Evolutionary conservation across 2,329 filamentous ascomycete genomes (phyloP).

Genomic region (Ophiocordyceps camponoti-floridani): DNA sequence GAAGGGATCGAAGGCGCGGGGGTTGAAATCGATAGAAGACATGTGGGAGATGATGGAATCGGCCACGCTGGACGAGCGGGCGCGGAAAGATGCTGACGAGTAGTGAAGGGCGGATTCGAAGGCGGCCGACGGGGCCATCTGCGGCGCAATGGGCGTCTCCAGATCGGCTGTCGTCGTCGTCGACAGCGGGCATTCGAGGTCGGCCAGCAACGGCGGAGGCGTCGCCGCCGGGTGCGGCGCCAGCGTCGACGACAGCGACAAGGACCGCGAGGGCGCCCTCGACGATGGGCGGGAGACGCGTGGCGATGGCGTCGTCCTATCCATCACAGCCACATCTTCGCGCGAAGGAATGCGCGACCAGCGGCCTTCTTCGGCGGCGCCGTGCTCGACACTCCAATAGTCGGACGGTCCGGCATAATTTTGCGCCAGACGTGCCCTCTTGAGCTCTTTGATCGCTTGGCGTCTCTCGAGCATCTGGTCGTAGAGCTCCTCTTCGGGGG

Average conservation of each 20-base stretch:
- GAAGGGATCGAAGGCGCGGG: slow-evolving; percentile 43
- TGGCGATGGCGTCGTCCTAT: slow-evolving; percentile 15
- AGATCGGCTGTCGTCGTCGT: slow-evolving; percentile 19
- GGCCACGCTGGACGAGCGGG: slow-evolving; percentile 62
- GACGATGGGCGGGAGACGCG: slow-evolving; percentile 24
- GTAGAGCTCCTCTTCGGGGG: slow-evolving; percentile 42
- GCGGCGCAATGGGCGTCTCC: slow-evolving; percentile 31
- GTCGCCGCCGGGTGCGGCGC: slow-evolving; percentile 14
- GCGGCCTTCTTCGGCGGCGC: slow-evolving; percentile 35
- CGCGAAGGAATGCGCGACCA: slow-evolving; percentile 24
- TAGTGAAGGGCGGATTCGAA: slow-evolving; percentile 68
- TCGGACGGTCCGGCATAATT: slow-evolving; percentile 36
- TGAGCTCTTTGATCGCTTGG: slow-evolving; percentile 36
- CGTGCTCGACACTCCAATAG: slow-evolving; percentile 75
- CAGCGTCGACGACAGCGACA: slow-evolving; percentile 23
- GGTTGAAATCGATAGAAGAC: slow-evolving; percentile 44
- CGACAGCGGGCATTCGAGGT: not conserved
- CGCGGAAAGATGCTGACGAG: slow-evolving; percentile 44
- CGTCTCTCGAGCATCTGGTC: slow-evolving; percentile 40
- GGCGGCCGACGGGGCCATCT: slow-evolving; percentile 30
- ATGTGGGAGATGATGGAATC: slow-evolving; percentile 59
- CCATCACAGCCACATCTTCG: slow-evolving; percentile 19
- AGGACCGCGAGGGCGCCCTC: slow-evolving; percentile 26
- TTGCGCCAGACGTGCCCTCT: slow-evolving; percentile 34
- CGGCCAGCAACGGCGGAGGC: slow-evolving; percentile 7